These are phyloP conservation scores for Ustilago curta DNA, from an alignment of 1,284 basidiomycete species.

Conservation along the genomic window DNA sequence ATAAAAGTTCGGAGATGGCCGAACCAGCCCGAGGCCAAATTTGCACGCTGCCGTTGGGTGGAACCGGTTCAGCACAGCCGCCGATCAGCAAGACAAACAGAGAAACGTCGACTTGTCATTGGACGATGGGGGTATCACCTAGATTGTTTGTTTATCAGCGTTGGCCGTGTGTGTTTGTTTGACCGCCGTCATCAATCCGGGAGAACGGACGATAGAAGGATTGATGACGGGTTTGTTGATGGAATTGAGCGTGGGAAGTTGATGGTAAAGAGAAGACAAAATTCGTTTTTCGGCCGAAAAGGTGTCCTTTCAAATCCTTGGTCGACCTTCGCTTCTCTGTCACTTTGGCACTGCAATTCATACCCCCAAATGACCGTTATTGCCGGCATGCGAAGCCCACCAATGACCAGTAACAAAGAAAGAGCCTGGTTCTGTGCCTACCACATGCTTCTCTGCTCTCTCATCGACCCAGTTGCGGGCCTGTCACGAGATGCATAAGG, in stretches of 20 bases:
- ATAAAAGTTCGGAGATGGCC: conserved; percentile 48
- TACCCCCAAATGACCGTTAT: too few relatives aligned
- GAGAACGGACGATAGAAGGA: background rate
- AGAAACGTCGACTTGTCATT: conserved; percentile 1
- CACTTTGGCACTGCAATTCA: too few relatives aligned
- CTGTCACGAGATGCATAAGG: background rate
- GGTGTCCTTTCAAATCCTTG: background rate
- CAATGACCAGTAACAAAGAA: too few relatives aligned
- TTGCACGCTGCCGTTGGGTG: conserved; percentile 18
- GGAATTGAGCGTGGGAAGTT: too few relatives aligned
- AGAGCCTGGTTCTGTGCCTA: background rate
- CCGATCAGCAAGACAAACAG: too few relatives aligned
- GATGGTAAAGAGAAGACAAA: too few relatives aligned
- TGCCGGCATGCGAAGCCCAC: too few relatives aligned
- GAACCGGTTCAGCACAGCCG: too few relatives aligned
- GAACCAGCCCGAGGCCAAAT: background rate
- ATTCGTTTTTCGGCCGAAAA: background rate
- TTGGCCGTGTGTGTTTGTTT: too few relatives aligned
- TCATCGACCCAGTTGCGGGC: background rate
- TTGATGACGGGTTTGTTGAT: background rate
- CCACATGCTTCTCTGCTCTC: background rate
- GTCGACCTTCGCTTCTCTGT: too few relatives aligned
- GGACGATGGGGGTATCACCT: background rate
- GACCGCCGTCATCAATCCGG: background rate
- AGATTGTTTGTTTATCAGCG: too few relatives aligned